Evolutionary conservation across 768 basidiomycete species (phyloP).

Genomic region (Tylopilus intermedius): DNA sequence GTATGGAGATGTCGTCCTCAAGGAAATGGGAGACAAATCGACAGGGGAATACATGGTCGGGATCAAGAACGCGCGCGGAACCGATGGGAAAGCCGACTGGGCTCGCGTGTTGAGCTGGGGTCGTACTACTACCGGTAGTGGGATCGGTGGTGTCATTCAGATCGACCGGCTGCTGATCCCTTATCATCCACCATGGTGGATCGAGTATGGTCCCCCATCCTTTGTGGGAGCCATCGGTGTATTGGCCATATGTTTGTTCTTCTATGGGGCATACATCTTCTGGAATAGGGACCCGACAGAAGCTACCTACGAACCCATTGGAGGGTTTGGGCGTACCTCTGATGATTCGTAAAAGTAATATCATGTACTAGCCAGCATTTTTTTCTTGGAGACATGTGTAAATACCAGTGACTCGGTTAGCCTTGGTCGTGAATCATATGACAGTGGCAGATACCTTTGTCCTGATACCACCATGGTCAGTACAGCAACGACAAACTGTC

Average conservation of each 20-base stretch:
- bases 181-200: constrained; percentile 84
- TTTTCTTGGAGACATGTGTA: constrained; percentile 12
- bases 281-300: constrained; percentile 77
- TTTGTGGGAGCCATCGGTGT: constrained; percentile 57
- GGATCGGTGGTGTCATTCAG: constrained; percentile 83
- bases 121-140: constrained; percentile 64
- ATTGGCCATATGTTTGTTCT: constrained; percentile 59
- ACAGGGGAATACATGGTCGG: constrained; percentile 53
- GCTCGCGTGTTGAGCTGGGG: constrained; percentile 69
- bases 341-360: constrained; percentile 26
- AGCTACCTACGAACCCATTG: constrained; percentile 86
- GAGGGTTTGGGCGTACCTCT: constrained; percentile 66
- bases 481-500: not conserved
- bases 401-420: constrained; percentile 7
- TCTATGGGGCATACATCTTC: constrained; percentile 62
- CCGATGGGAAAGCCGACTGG: constrained; percentile 57
- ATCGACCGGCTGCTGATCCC: constrained; percentile 82
- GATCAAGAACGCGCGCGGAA: constrained; percentile 69
- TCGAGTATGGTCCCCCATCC: constrained; percentile 66
- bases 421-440: constrained; percentile 26
- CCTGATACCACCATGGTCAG: constrained; percentile 25
- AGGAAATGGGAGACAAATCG: constrained; percentile 41
- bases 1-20: constrained; percentile 85
- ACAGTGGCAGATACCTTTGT: constrained; percentile 6
- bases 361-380: constrained; percentile 15